A percentile compares a stretch with the other conserved stretches of the same genome.
phyloP scores from a whole-genome alignment of 495 filamentous ascomycete species.

The Annulohypoxylon bovei region DNA sequence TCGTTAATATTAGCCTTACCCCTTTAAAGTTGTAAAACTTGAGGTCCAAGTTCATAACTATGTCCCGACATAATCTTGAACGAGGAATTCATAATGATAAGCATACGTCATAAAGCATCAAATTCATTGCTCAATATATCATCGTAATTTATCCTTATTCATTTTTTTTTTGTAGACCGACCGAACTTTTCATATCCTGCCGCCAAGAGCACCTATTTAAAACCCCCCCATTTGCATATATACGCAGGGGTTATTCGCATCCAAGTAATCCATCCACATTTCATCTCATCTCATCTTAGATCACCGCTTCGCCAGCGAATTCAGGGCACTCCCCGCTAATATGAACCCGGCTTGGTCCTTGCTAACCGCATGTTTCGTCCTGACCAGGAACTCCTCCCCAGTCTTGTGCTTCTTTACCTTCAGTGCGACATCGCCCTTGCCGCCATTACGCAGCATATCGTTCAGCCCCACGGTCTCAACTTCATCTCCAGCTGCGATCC shows the following conservation, averaged over 20 bases:
- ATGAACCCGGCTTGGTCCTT: slow-evolving; percentile 91
- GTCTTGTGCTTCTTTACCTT: slow-evolving; percentile 68
- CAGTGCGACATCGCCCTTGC: slow-evolving; percentile 79
- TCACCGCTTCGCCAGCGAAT: slow-evolving; percentile 72
- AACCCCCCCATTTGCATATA: not conserved
- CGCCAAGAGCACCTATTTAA: not conserved
- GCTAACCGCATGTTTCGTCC: slow-evolving; percentile 81
- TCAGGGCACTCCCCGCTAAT: slow-evolving; percentile 92
- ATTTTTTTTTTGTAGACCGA: slow-evolving; percentile 10
- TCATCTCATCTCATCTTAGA: not conserved
- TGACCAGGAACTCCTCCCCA: slow-evolving; percentile 69
- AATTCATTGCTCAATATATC: not conserved
- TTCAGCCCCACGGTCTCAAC: slow-evolving; percentile 84
- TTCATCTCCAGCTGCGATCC: slow-evolving; percentile 80
- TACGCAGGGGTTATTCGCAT: not conserved
- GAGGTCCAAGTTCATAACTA: too few relatives aligned
- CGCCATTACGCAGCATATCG: slow-evolving; percentile 80
- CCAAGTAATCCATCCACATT: not conserved
- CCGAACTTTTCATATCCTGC: slow-evolving; percentile 7
- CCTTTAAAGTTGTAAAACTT: too few relatives aligned
- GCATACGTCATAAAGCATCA: not conserved
- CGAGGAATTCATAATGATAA: too few relatives aligned
- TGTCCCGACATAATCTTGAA: too few relatives aligned
- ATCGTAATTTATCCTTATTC: slow-evolving; percentile 13
- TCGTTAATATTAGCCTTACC: too few relatives aligned